Percentiles rank a stretch among this genome's conserved stretches.
Conservation (phyloP, 257 asterid species). For the Jaltomata sinuosa region DNA sequence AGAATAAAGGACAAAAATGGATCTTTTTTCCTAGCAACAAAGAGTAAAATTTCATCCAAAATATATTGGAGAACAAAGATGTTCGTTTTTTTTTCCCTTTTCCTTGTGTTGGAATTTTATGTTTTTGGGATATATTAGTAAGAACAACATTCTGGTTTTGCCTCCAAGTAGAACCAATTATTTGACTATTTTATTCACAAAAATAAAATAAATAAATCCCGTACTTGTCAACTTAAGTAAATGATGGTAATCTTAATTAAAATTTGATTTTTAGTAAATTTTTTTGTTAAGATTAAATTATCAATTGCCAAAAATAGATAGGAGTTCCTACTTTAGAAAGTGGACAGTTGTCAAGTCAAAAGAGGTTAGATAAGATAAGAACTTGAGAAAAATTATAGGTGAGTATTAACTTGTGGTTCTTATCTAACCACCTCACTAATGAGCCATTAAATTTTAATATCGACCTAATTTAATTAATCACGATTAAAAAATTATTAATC, state of each 20-base stretch:
- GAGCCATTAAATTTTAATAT: constrained; percentile 10
- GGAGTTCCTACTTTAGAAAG: constrained; percentile 15
- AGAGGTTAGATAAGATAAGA: constrained; percentile 28
- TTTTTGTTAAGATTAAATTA: background rate
- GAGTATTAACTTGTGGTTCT: constrained; percentile 30
- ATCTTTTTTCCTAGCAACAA: no score
- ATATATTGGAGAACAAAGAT: no score
- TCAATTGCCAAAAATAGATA: constrained; percentile 9
- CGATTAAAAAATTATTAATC: background rate
- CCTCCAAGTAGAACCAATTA: no score
- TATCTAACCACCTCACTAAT: constrained; percentile 35
- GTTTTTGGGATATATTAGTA: no score
- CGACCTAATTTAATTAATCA: background rate
- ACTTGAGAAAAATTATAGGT: background rate
- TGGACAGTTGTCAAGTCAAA: constrained; percentile 27
- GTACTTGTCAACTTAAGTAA: background rate
- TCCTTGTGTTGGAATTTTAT: no score
- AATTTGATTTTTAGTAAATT: background rate
- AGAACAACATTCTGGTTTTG: no score
- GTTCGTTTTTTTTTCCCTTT: no score
- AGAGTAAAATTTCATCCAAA: no score
- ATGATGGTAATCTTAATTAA: background rate
- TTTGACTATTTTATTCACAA: no score
- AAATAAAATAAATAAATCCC: no score
- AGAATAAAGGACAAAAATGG: no score